phyloP scores from a whole-genome alignment of 1,139 yeast genomes.

The Kazachstania sp. region DNA sequence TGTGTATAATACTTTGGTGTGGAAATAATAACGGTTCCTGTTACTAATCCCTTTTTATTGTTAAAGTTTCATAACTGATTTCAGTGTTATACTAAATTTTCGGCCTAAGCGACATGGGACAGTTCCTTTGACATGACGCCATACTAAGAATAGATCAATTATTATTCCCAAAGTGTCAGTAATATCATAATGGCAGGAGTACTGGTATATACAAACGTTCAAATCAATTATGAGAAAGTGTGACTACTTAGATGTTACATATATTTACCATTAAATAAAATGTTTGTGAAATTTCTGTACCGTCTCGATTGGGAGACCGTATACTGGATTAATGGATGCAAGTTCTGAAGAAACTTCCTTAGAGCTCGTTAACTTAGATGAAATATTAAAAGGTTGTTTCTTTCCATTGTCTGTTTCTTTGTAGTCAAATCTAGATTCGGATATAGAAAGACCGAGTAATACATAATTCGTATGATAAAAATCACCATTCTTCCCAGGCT shows the following conservation, averaged over 20 bases:
- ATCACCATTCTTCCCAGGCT: slow-evolving; percentile 76
- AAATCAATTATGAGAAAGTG: not conserved
- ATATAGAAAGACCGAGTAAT: slow-evolving; percentile 63
- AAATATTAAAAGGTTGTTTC: slow-evolving; percentile 2
- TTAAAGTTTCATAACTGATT: too few species aligned
- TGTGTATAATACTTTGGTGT: too few species aligned
- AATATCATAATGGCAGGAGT: too few species aligned
- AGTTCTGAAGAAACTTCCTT: slow-evolving; percentile 16
- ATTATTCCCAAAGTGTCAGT: too few species aligned
- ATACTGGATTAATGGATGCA: slow-evolving; percentile 49
- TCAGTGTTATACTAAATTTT: too few species aligned
- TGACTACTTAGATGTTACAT: not conserved
- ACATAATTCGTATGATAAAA: slow-evolving; percentile 88
- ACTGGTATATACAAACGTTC: too few species aligned
- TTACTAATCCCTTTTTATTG: too few species aligned
- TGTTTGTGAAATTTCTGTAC: slow-evolving; percentile 11
- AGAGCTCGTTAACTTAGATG: slow-evolving; percentile 11
- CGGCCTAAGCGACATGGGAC: too few species aligned
- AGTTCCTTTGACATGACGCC: too few species aligned
- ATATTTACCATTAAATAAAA: slow-evolving; percentile 10
- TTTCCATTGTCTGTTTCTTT: slow-evolving; percentile 1
- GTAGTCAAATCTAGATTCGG: slow-evolving; percentile 45
- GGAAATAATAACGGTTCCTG: too few species aligned
- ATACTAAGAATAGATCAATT: too few species aligned
- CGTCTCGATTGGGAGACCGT: slow-evolving; percentile 44